Base-by-base conservation (phyloP, 495 filamentous ascomycete genomes). In the Delitschia confertaspora region DNA sequence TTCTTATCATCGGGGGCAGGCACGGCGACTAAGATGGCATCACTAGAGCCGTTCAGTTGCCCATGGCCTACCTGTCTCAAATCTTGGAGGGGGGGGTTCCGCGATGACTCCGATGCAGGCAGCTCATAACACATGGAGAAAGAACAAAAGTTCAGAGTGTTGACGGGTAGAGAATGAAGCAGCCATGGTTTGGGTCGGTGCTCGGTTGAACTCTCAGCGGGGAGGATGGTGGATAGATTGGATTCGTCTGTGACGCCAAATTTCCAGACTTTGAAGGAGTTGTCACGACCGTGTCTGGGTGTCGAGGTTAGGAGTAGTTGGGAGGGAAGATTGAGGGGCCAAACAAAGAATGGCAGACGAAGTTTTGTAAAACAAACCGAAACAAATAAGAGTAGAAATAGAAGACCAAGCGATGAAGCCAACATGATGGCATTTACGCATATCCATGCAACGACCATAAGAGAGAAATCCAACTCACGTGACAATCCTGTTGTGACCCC, bases 71-170 rank as follows among this genome's bases (percentile, higher is more conserved):
- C 14, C 36, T 4, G 25, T 10, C 22, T 25, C 36, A 11, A n/a
- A n/a, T n/a, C n/a, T n/a, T n/a, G n/a, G n/a, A n/a, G n/a, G 5
- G 27, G 13, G 11, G 32, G 7, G 33, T 21, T 23, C 24, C 7
- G 24, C 24, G 9, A 34, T 17, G 29, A 17, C 8, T 21, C 42
- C 13, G 16, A 10, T 4, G 7, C 35, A 40, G 20, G 27, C 34
- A 2, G 19, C 24, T 31, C 56, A 20, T 58, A 51, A 49, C 76
- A 82, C 44, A 77, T 74, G 3, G 83, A 75, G 59, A 98, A 98
- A 0, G 85, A 77, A 53, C 91, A 98, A 58, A 96, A 98, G 61
- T 95, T 98, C 61, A 96, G 73, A 11, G 91, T 85, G 59, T 95
- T 95, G 29, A 96, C 85, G 21, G 82, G 67, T 4, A 98, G 61